Evolutionary conservation across 2,329 filamentous ascomycete species (phyloP).

Genomic region (Venturia asperata): DNA sequence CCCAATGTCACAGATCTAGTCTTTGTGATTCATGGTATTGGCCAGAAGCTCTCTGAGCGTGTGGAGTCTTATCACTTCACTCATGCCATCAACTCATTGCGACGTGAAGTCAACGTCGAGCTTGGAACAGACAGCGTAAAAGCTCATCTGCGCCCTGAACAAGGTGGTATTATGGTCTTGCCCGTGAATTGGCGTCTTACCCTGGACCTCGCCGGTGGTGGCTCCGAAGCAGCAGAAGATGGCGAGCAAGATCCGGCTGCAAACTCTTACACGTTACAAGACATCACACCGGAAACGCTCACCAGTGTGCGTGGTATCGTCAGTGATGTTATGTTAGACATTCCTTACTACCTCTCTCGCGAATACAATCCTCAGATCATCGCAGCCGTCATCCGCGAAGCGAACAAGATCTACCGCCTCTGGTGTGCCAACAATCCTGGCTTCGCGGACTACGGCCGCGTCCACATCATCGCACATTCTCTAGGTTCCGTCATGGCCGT

Average conservation of each 20-base stretch:
- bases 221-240: slow-evolving; percentile 38
- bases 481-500: slow-evolving; percentile 91
- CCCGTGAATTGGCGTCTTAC: slow-evolving; percentile 92
- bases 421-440: slow-evolving; percentile 93
- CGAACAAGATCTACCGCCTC: slow-evolving; percentile 88
- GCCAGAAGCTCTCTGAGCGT: slow-evolving; percentile 88
- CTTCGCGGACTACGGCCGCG: slow-evolving; percentile 71
- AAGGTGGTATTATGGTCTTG: slow-evolving; percentile 87
- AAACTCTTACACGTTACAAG: slow-evolving; percentile 64
- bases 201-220: slow-evolving; percentile 77
- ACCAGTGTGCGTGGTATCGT: slow-evolving; percentile 87
- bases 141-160: slow-evolving; percentile 63
- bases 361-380: slow-evolving; percentile 90
- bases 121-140: slow-evolving; percentile 68
- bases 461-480: slow-evolving; percentile 89
- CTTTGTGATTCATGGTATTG: slow-evolving; percentile 89
- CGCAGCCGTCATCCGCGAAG: slow-evolving; percentile 76
- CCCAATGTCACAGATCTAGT: slow-evolving; percentile 79
- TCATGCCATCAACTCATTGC: slow-evolving; percentile 86
- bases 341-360: slow-evolving; percentile 94
- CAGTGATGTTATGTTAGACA: slow-evolving; percentile 96
- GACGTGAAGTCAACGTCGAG: slow-evolving; percentile 79
- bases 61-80: slow-evolving; percentile 98
- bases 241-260: slow-evolving; percentile 50
- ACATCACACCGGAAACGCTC: slow-evolving; percentile 86